Base-by-base conservation (phyloP, 139 green algal genomes). In the Yamagishiella unicocca region DNA sequence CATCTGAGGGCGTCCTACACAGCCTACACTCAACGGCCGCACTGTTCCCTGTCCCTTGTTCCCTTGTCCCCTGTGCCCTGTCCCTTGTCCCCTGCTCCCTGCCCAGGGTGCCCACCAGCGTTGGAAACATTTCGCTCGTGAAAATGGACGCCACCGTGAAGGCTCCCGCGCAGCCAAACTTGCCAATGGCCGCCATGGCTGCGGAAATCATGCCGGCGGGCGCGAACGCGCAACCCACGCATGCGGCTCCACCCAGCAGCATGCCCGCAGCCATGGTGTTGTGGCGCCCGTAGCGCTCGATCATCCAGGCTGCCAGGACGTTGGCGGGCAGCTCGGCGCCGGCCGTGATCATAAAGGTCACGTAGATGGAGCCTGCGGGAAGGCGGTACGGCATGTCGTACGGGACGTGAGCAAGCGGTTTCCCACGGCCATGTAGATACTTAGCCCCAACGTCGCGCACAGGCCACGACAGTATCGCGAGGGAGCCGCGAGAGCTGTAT, bases 101-200 rank as follows among this genome's bases (percentile, higher is more conserved):
- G n/a, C n/a, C n/a, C n/a, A n/a, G n/a, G n/a, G n/a, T n/a, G n/a
- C 50, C 40, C 19, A 93, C 87, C 25, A 90, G 75, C 25, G 90
- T 93, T 2, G 90, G 90, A 74, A 93, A 93, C 54, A 93, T 81
- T 81, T 93, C 90, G 79, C 61, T 84, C 33, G 90, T 93, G 73
- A 88, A 91, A 54, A 93, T 91, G 82, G 70, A 88, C 0, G 90
- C 90, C 4, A 91, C 70, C n/a, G 78, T 90, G 75, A 93, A 93
- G 43, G 87, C 87, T 0, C 87, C 90, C 29, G 90, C 87, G 45
- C 88, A 89, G 33, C 90, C 90, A 75, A 93, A 91, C 70, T 93
- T 93, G 84, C 90, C 90, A 0, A 91, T 31, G 0, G 87, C 81
- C 1, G 90, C 90, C 64, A 93, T 53, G 17, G 67, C 33, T 19